Evolutionary conservation across 192 early-diverging fungal species (phyloP).

Genomic region (Coemansia sp.): DNA sequence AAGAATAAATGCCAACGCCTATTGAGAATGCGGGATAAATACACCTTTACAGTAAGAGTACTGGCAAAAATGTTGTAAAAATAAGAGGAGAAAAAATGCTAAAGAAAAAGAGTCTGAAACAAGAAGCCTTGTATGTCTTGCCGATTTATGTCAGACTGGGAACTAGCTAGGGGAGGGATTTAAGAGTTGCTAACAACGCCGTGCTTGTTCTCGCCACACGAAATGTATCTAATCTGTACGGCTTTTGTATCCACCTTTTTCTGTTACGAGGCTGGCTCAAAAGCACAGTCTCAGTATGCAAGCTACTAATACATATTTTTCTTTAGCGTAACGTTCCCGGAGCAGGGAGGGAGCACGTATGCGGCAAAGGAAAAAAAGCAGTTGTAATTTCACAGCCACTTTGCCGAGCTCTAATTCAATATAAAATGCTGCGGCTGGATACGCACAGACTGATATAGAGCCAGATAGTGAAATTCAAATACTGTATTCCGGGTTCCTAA

Average conservation of each 20-base stretch:
- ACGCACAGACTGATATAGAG: not conserved
- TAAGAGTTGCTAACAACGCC: not conserved
- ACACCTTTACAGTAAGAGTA: constrained; percentile 3
- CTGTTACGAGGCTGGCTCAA: constrained; percentile 2
- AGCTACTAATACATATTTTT: not conserved
- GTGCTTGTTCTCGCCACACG: constrained; percentile 6
- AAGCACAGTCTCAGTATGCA: not conserved
- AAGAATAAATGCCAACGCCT: not conserved
- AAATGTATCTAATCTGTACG: not conserved
- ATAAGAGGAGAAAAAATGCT: constrained; percentile 4
- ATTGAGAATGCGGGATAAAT: constrained; percentile 14
- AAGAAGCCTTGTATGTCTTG: not conserved
- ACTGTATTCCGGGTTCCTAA: not conserved
- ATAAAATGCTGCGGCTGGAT: not conserved
- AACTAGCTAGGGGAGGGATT: constrained; percentile 6
- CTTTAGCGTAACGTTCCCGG: not conserved
- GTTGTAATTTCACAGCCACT: not conserved
- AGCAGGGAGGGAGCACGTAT: constrained; percentile 2
- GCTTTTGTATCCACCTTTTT: constrained; percentile 3
- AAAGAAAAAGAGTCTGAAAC: not conserved
- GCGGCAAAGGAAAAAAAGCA: constrained; percentile 4
- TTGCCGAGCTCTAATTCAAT: not conserved
- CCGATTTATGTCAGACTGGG: not conserved
- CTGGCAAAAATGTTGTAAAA: constrained; percentile 6
- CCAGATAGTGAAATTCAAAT: not conserved